Base-by-base conservation (phyloP, 495 filamentous ascomycete species). In the Penicillium taxi region DNA sequence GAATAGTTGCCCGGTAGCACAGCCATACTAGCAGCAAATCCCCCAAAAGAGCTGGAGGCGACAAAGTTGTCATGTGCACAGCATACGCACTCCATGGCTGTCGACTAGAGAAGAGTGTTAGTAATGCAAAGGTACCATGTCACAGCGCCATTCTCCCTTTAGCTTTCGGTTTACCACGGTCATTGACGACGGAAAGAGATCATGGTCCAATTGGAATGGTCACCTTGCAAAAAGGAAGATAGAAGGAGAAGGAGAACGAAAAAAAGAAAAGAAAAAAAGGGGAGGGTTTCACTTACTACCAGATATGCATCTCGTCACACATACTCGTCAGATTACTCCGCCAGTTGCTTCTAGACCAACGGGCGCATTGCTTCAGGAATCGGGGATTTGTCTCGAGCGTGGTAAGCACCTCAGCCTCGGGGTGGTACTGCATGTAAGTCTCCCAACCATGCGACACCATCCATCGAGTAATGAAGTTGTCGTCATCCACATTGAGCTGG, bases 401-500 rank as follows among this genome's bases (percentile, higher is more conserved):
- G 6, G 84, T 90, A 55, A 81, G 69, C 31, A 90, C 74, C 55
- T 85, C 77, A 17, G 80, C 80, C 44, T 84, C 75, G 20, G 68
- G 68, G 47, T 84, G 74, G 54, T 84, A 82, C 59, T 90, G 84
- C 49, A 86, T 82, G 59, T 69, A 78, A 11, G 82, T 86, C 52
- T 81, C 77, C 80, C 83, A 86, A 29, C 74, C 69, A 53, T 86
- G 76, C 16, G 75, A 77, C 32, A 85, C 79, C 55, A 87, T 70
- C 78, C 82, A 90, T 16, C 84, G 73, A 5, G 84, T 87, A 30
- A 87, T 79, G 53, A 81, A 88, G 56, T 88, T 89, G 63, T 90
- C 84, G 50, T 90, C 84, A 48, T 87, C 84, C 5, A 81, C 81
- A 52, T 88, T 86, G 44, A 90, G 66, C 30, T 80, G 80, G 50